phyloP scores from a whole-genome alignment of 805 yeast species.

The Hanseniaspora meyeri region DNA sequence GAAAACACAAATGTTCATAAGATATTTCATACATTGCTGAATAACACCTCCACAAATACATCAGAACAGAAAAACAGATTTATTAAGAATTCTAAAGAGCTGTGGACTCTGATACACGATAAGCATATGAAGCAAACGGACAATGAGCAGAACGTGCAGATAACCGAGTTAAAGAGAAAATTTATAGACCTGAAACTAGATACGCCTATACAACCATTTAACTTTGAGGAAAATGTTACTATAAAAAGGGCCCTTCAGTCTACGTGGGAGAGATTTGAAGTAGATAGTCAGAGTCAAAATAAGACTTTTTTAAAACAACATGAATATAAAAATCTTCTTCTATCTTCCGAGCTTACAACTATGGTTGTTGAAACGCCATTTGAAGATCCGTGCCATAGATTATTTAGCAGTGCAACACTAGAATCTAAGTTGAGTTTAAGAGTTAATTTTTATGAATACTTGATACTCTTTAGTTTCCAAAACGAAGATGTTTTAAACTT shows the following conservation, averaged over 20 bases:
- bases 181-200: not conserved
- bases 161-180: not conserved
- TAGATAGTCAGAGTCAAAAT: not conserved
- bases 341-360: not conserved
- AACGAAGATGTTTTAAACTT: not conserved
- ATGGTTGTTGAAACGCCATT: conserved; percentile 1
- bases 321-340: not conserved
- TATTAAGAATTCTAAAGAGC: not conserved
- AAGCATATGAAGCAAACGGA: not conserved
- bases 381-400: not conserved
- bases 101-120: not conserved
- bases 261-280: not conserved
- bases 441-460: not conserved
- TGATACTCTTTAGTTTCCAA: not conserved
- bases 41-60: not conserved
- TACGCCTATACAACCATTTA: not conserved
- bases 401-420: not conserved
- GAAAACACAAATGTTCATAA: not conserved
- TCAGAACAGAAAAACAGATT: not conserved
- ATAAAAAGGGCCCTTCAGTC: not conserved
- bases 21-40: not conserved
- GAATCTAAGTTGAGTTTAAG: not conserved
- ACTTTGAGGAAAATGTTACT: not conserved
- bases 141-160: not conserved
- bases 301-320: not conserved